Evolutionary conservation across 1,139 yeast genomes (phyloP).

Genomic region (Debaryomyces sp.): DNA sequence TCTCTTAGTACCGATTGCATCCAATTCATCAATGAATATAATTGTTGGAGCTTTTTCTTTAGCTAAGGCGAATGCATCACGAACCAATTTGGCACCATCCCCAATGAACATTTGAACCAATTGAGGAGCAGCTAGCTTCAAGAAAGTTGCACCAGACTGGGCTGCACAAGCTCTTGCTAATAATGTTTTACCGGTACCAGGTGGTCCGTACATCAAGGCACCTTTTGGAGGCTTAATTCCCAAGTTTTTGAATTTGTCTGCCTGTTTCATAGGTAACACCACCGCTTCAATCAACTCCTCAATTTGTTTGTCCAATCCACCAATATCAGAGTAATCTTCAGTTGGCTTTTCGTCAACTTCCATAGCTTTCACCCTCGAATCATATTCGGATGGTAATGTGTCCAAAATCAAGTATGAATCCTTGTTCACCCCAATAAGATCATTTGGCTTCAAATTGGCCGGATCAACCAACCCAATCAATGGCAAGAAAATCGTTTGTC

Average conservation of each 20-base stretch:
- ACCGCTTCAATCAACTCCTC: slow-evolving; percentile 98
- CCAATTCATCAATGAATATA: slow-evolving; percentile 95
- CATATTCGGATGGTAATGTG: slow-evolving; percentile 95
- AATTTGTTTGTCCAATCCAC: slow-evolving; percentile 97
- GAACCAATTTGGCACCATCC: slow-evolving; percentile 96
- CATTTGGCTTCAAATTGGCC: slow-evolving; percentile 86
- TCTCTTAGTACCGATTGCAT: slow-evolving; percentile 98
- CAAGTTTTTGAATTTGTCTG: slow-evolving; percentile 88
- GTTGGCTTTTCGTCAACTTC: slow-evolving; percentile 99
- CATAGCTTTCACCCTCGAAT: slow-evolving; percentile 97
- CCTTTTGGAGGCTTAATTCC: slow-evolving; percentile 99
- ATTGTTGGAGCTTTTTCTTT: slow-evolving; percentile 98
- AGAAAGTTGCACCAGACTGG: slow-evolving; percentile 96
- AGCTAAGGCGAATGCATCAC: slow-evolving; percentile 98
- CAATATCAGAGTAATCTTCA: slow-evolving; percentile 95
- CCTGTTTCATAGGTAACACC: slow-evolving; percentile 97
- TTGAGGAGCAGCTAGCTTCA: slow-evolving; percentile 97
- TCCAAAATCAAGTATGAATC: slow-evolving; percentile 93
- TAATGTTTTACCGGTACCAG: slow-evolving; percentile 98
- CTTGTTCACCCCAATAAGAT: slow-evolving; percentile 95
- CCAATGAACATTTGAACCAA: slow-evolving; percentile 99
- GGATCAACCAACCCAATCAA: slow-evolving; percentile 95
- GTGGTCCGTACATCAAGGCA: slow-evolving; percentile 99
- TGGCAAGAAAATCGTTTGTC: slow-evolving; percentile 96
- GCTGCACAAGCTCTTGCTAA: slow-evolving; percentile 99